These are phyloP conservation scores for Cryptomeria japonica DNA, from an alignment of 75 land plant genomes.

Conservation along the genomic window DNA sequence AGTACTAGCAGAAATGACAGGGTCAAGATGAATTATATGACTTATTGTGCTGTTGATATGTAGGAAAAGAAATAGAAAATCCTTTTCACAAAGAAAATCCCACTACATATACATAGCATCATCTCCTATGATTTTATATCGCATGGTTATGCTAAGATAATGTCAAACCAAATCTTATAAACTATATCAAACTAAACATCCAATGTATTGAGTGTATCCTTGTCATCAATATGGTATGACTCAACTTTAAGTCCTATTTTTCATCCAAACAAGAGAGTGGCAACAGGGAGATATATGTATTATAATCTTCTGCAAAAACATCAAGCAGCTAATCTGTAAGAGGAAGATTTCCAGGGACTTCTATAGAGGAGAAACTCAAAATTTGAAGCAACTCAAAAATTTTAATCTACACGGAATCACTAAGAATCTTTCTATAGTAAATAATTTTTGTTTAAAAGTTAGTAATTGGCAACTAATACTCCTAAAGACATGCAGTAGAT, in stretches of 20 bases:
- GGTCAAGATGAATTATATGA: background rate
- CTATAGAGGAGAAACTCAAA: background rate
- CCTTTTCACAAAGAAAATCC: background rate
- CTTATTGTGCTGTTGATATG: background rate
- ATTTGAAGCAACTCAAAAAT: background rate
- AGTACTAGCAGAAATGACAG: background rate
- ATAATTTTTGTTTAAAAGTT: background rate
- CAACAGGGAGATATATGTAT: background rate
- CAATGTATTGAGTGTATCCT: background rate
- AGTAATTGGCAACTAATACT: background rate
- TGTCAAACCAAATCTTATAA: background rate
- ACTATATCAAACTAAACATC: background rate
- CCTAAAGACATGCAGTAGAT: no score
- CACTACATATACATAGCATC: background rate
- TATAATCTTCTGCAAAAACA: background rate
- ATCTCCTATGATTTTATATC: background rate
- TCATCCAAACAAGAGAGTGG: background rate
- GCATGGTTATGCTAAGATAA: background rate
- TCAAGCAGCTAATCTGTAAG: background rate
- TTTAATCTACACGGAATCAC: background rate
- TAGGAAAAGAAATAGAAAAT: background rate
- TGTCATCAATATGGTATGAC: background rate
- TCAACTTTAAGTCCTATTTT: background rate
- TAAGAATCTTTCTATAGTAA: background rate
- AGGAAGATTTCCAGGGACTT: background rate